These are phyloP conservation scores for Epichloe brachyelytri DNA, from an alignment of 2,329 filamentous ascomycete species.

Conservation along the genomic window DNA sequence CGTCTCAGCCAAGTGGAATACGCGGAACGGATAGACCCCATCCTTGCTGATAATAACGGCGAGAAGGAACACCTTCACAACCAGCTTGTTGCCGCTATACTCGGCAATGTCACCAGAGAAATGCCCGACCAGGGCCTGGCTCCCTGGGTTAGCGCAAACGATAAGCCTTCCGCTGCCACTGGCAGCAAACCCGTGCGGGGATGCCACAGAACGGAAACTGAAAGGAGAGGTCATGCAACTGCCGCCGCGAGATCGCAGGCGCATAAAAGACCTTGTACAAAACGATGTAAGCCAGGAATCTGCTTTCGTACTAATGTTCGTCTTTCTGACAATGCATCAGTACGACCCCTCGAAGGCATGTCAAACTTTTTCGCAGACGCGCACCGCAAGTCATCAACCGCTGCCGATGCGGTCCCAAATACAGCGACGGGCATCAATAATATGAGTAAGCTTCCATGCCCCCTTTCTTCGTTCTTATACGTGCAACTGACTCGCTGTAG, in stretches of 20 bases:
- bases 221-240: constrained; percentile 62
- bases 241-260: constrained; percentile 50
- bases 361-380: constrained; percentile 39
- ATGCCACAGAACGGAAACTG: constrained; percentile 51
- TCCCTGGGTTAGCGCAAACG: constrained; percentile 59
- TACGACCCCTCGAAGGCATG: constrained; percentile 42
- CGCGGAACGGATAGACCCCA: constrained; percentile 44
- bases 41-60: constrained; percentile 42
- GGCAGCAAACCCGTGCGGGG: constrained; percentile 50
- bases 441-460: constrained; percentile 48
- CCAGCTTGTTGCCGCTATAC: constrained; percentile 52
- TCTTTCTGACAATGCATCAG: constrained; percentile 19
- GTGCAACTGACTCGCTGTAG: constrained; percentile 23
- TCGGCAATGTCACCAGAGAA: constrained; percentile 56
- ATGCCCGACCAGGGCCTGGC: constrained; percentile 55
- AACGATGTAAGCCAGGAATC: constrained; percentile 36
- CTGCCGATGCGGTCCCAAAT: constrained; percentile 51
- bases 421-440: constrained; percentile 61
- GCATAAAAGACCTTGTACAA: constrained; percentile 50
- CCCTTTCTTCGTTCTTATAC: not conserved
- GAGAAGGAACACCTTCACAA: constrained; percentile 54
- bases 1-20: constrained; percentile 51
- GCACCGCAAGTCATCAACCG: constrained; percentile 30
- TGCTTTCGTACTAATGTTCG: not conserved
- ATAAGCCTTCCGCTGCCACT: constrained; percentile 45